phyloP scores from a whole-genome alignment of 768 basidiomycete species.

The Hirschioporus abietinus region DNA sequence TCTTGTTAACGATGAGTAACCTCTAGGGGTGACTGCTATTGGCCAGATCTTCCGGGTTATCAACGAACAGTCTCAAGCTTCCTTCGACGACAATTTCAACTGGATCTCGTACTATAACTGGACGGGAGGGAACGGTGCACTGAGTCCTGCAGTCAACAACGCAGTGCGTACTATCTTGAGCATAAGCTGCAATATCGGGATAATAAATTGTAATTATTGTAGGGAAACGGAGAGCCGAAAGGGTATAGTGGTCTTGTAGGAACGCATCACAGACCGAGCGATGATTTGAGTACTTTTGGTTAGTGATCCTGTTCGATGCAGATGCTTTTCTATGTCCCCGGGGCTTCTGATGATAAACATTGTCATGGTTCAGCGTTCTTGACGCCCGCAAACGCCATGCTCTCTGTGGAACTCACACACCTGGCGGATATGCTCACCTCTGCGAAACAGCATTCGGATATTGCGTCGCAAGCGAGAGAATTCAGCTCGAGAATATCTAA shows the following conservation, averaged over 20 bases:
- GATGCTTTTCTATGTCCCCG: neutral
- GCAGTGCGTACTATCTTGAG: neutral
- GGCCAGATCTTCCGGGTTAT: slow-evolving; percentile 72
- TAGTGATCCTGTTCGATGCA: slow-evolving; percentile 12
- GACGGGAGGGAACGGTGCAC: slow-evolving; percentile 64
- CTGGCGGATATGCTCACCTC: slow-evolving; percentile 55
- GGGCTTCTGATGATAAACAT: neutral
- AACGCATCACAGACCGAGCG: slow-evolving; percentile 72
- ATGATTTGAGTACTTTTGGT: slow-evolving; percentile 69
- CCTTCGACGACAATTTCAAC: slow-evolving; percentile 67
- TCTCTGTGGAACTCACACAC: slow-evolving; percentile 64
- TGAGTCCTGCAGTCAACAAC: slow-evolving; percentile 62
- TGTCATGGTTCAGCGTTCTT: slow-evolving; percentile 51
- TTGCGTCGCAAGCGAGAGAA: slow-evolving; percentile 47
- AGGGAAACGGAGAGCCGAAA: slow-evolving; percentile 72
- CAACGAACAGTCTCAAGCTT: slow-evolving; percentile 67
- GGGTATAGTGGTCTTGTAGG: slow-evolving; percentile 71
- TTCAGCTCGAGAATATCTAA: slow-evolving; percentile 55
- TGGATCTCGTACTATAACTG: slow-evolving; percentile 78
- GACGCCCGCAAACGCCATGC: slow-evolving; percentile 78
- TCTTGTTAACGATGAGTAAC: slow-evolving; percentile 9
- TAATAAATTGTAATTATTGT: neutral
- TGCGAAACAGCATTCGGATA: slow-evolving; percentile 39
- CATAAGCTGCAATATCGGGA: no score
- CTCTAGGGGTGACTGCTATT: slow-evolving; percentile 59